Conservation (phyloP, 768 basidiomycete species). For the Tephrocybe sp. region DNA sequence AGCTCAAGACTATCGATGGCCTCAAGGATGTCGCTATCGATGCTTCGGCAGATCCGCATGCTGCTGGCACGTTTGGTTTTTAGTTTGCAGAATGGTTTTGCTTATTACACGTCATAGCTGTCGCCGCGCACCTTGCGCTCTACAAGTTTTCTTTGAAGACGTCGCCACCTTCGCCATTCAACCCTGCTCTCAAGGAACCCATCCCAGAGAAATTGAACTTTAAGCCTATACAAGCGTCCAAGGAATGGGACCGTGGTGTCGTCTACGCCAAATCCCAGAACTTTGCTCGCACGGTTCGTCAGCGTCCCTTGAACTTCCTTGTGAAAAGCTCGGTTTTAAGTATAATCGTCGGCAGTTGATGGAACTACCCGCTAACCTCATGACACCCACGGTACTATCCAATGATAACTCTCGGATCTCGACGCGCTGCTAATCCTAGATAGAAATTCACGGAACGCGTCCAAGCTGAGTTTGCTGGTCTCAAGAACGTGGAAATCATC, state of each 20-base stretch:
- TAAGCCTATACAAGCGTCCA: constrained; percentile 42
- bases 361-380: constrained; percentile 84
- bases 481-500: constrained; percentile 68
- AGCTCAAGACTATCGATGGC: constrained; percentile 60
- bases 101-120: constrained; percentile 45
- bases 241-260: constrained; percentile 73
- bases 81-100: neutral
- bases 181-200: constrained; percentile 56
- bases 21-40: constrained; percentile 65
- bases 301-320: neutral
- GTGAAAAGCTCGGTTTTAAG: neutral
- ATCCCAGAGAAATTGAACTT: constrained; percentile 52
- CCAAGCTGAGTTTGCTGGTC: constrained; percentile 60
- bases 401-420: neutral
- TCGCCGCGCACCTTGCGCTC: constrained; percentile 72
- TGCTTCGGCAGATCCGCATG: constrained; percentile 68
- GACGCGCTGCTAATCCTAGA: neutral
- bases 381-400: constrained; percentile 72
- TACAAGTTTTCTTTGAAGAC: constrained; percentile 84
- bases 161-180: constrained; percentile 60
- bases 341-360: constrained; percentile 53
- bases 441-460: constrained; percentile 74
- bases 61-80: constrained; percentile 54
- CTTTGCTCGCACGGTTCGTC: constrained; percentile 68
- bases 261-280: constrained; percentile 80